Base-by-base conservation (phyloP, 805 yeast genomes). In the Candida peoriensis region DNA sequence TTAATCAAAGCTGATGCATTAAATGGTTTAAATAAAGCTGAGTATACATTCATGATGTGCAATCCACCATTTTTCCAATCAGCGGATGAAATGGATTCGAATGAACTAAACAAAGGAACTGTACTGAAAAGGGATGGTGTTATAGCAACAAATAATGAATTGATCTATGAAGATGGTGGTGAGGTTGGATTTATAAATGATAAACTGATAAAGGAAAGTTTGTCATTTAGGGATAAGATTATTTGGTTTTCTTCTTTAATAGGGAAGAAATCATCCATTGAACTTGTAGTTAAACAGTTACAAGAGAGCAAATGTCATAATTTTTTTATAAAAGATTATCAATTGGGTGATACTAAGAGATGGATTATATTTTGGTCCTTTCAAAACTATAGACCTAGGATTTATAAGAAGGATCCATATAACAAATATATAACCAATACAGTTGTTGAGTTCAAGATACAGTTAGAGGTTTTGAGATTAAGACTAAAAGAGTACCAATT, bases 1-100 rank as follows among this genome's bases (percentile, higher is more conserved):
- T 38, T 49, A 4, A 23, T 38, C 1, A 15, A 41, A 9, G 38
- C 31, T 10, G 51, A 46, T 31, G 51, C 48, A 1, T 10, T 37
- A 8, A 8, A 29, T 12, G 36, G 30, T 1, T 30, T 50, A 13
- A 27, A 52, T 13, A 36, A 36, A 16, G 33, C 24, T 2, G 18
- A 26, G 2, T 41, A 43, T 17, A 39, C 37, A 21, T 61, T 71
- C 37, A 55, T 63, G 6, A 58, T 74, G 48, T 72, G 78, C 46
- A 73, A 73, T 43, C 79, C 79, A 4, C 79, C 79, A 2, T 73
- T 73, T 43, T 73, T 70, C 44, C 36, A 44, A 3, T 58, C 68
- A 1, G 9, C 18, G 0, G 52, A 47, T 1, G 76, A 70, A 28
- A 39, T 68, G 46, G 33, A 39, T 5, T 24, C 30, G 4, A 48